phyloP scores from a whole-genome alignment of 2,329 filamentous ascomycete genomes.

The Monosporascus ibericus region DNA sequence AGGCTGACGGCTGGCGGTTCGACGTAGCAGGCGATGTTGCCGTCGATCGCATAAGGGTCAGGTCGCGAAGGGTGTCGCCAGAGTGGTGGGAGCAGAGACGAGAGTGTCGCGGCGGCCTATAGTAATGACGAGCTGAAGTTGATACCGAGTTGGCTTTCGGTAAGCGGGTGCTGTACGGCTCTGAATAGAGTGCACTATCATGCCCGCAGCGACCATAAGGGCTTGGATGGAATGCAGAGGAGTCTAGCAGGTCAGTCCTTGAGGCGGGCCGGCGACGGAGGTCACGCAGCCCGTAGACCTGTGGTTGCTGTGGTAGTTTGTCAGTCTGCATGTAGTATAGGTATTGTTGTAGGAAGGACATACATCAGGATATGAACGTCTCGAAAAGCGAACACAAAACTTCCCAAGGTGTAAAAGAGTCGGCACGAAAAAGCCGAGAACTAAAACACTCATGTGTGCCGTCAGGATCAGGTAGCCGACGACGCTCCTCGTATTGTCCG shows the following conservation, averaged over 20 bases:
- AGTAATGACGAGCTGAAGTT: slow-evolving; percentile 1
- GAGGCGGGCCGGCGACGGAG: not conserved
- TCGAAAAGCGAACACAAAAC: not conserved
- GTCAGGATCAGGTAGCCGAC: slow-evolving; percentile 64
- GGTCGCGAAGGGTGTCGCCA: no score
- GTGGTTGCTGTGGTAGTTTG: not conserved
- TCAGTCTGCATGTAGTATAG: not conserved
- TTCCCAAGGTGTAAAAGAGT: slow-evolving; percentile 29
- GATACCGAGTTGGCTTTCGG: not conserved
- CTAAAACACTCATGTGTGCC: slow-evolving; percentile 38
- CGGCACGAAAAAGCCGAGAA: slow-evolving; percentile 57
- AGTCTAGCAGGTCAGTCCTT: not conserved
- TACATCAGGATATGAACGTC: not conserved
- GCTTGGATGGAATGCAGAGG: no score
- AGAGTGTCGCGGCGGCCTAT: slow-evolving; percentile 3
- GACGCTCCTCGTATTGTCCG: slow-evolving; percentile 56
- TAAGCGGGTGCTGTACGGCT: no score
- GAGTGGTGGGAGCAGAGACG: not conserved
- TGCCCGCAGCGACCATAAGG: no score
- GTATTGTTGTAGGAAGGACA: not conserved
- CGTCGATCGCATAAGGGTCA: no score
- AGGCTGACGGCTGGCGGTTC: no score
- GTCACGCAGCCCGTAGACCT: not conserved
- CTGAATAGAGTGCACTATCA: no score
- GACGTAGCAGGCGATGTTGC: no score